These are phyloP conservation scores for Kockovaella imperatae DNA, from an alignment of 768 basidiomycete species.

Conservation along the genomic window DNA sequence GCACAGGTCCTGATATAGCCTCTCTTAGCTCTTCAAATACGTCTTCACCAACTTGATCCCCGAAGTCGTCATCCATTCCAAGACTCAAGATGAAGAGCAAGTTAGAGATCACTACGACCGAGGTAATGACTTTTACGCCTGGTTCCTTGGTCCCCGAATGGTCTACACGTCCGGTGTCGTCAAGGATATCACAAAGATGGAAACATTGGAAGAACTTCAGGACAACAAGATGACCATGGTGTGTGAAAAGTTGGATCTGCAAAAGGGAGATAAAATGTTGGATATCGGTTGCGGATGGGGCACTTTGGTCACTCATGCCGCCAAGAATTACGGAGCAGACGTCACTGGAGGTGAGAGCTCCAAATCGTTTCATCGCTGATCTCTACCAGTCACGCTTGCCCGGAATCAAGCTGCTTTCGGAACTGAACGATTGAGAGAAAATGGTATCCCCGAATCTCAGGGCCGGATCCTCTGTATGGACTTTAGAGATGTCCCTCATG, in stretches of 20 bases:
- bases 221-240: slow-evolving; percentile 96
- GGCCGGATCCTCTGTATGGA: slow-evolving; percentile 90
- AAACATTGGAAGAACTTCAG: slow-evolving; percentile 88
- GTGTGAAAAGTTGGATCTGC: slow-evolving; percentile 84
- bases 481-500: slow-evolving; percentile 77
- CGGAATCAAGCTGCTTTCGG: slow-evolving; percentile 89
- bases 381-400: slow-evolving; percentile 64
- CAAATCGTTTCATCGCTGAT: background rate
- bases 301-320: slow-evolving; percentile 84
- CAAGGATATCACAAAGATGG: slow-evolving; percentile 58
- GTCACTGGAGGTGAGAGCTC: slow-evolving; percentile 60
- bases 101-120: slow-evolving; percentile 94
- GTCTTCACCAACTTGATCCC: slow-evolving; percentile 80
- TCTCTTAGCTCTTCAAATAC: slow-evolving; percentile 70
- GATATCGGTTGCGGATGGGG: slow-evolving; percentile 74
- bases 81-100: slow-evolving; percentile 85
- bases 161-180: slow-evolving; percentile 94
- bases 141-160: slow-evolving; percentile 53
- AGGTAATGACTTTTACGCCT: slow-evolving; percentile 92
- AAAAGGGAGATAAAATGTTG: slow-evolving; percentile 63
- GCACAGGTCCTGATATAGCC: too few relatives aligned
- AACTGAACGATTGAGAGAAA: slow-evolving; percentile 72
- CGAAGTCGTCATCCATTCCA: slow-evolving; percentile 89
- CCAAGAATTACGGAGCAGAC: slow-evolving; percentile 95
- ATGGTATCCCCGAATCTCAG: slow-evolving; percentile 63